Conservation (phyloP, 495 filamentous ascomycete species). For the Podospora appendiculata region DNA sequence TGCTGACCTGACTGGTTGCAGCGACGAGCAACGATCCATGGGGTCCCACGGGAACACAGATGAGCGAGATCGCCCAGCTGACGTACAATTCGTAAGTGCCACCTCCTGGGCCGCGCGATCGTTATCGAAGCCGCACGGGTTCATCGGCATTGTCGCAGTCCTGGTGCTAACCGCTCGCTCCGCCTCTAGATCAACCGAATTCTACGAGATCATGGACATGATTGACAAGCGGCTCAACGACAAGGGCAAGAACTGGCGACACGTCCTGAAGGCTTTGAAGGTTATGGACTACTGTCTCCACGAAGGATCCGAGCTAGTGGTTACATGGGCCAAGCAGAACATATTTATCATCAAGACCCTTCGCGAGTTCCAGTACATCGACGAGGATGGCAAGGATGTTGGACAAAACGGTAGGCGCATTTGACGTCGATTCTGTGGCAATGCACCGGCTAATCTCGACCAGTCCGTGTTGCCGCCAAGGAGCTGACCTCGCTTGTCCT, state of each 20-base stretch:
- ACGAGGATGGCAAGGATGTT: constrained; percentile 90
- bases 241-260: constrained; percentile 99
- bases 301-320: constrained; percentile 92
- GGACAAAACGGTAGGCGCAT: constrained; percentile 74
- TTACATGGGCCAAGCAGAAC: constrained; percentile 97
- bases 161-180: background rate
- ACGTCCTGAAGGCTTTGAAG: constrained; percentile 95
- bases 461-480: constrained; percentile 93
- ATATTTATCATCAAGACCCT: constrained; percentile 98
- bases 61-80: constrained; percentile 96
- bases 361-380: constrained; percentile 91
- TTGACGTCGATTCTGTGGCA: background rate
- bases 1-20: constrained; percentile 24
- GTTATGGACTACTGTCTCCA: constrained; percentile 98
- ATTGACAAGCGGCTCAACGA: constrained; percentile 97
- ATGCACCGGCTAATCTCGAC: constrained; percentile 4
- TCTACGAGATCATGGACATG: constrained; percentile 99
- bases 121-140: background rate
- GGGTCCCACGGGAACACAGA: constrained; percentile 96
- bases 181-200: constrained; percentile 55
- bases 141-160: background rate
- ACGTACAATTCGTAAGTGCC: constrained; percentile 85
- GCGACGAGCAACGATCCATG: constrained; percentile 99
- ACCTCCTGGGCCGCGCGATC: background rate
- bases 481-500: constrained; percentile 91